Evolutionary conservation across 371 early-diverging fungal species (phyloP).

Genomic region (Mycotypha africana): DNA sequence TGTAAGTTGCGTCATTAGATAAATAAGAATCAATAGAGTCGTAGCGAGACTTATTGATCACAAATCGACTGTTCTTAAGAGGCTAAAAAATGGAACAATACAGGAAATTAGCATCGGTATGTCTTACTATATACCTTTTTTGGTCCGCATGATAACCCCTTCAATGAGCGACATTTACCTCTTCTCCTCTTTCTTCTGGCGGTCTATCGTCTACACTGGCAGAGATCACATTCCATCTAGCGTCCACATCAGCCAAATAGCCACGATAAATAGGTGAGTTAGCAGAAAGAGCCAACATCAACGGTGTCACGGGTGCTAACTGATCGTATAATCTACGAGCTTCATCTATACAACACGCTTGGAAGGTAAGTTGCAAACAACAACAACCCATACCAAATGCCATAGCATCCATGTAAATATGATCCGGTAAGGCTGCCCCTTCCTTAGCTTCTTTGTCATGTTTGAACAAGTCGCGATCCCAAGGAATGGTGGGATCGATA

Average conservation of each 20-base stretch:
- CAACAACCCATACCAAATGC: conserved; percentile 99
- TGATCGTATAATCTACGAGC: conserved; percentile 95
- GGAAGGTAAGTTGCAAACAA: conserved; percentile 98
- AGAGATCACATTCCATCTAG: conserved; percentile 97
- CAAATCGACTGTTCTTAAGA: conserved; percentile 60
- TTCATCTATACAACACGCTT: conserved; percentile 94
- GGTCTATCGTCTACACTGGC: conserved; percentile 96
- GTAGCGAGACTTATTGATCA: conserved; percentile 96
- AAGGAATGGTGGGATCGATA: conserved; percentile 80
- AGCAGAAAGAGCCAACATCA: conserved; percentile 95
- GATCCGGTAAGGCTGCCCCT: conserved; percentile 82
- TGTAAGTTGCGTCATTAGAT: conserved; percentile 69
- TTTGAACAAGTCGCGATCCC: conserved; percentile 50
- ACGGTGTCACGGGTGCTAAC: conserved; percentile 89
- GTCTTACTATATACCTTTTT: too few species aligned
- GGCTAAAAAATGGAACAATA: too few species aligned
- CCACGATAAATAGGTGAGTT: conserved; percentile 95
- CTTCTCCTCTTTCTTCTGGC: conserved; percentile 84
- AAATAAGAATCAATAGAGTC: conserved; percentile 95
- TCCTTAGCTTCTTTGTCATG: conserved; percentile 62
- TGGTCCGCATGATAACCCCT: too few species aligned
- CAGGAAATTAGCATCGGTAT: too few species aligned
- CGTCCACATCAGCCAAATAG: conserved; percentile 94
- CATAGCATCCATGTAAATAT: conserved; percentile 99
- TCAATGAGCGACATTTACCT: conserved; percentile 38